phyloP scores from a whole-genome alignment of 306 rosid genomes.

The Cicer yamashitae region DNA sequence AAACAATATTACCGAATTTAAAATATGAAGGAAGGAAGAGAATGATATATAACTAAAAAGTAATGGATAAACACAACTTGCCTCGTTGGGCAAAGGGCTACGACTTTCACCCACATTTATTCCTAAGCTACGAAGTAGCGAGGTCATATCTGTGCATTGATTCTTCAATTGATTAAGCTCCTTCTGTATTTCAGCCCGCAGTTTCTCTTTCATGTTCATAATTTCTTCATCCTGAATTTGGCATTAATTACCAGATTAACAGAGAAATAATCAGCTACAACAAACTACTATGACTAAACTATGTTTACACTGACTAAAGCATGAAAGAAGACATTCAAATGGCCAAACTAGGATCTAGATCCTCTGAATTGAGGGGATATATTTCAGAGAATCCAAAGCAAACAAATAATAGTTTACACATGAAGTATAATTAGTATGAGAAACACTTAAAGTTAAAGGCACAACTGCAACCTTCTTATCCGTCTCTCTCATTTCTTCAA shows the following conservation, averaged over 20 bases:
- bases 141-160: constrained; percentile 70
- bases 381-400: constrained; percentile 7
- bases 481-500: constrained; percentile 92
- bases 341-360: constrained; percentile 22
- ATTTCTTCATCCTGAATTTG: constrained; percentile 79
- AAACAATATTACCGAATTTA: constrained; percentile 30
- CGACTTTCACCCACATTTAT: constrained; percentile 65
- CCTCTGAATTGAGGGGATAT: background rate
- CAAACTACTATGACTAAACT: constrained; percentile 7
- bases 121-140: constrained; percentile 87
- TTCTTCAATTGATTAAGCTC: constrained; percentile 70
- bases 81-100: constrained; percentile 67
- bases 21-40: constrained; percentile 7
- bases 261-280: constrained; percentile 17
- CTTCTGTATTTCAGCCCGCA: constrained; percentile 73
- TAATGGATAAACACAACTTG: constrained; percentile 43
- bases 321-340: constrained; percentile 27
- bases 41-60: constrained; percentile 24
- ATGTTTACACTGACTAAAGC: constrained; percentile 3
- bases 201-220: constrained; percentile 74
- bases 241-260: constrained; percentile 39
- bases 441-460: constrained; percentile 8
- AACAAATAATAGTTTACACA: background rate
- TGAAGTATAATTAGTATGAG: constrained; percentile 28
- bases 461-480: constrained; percentile 79